Evolutionary conservation across 2,329 filamentous ascomycete genomes (phyloP).

Genomic region (Purpureocillium takamizusanense): DNA sequence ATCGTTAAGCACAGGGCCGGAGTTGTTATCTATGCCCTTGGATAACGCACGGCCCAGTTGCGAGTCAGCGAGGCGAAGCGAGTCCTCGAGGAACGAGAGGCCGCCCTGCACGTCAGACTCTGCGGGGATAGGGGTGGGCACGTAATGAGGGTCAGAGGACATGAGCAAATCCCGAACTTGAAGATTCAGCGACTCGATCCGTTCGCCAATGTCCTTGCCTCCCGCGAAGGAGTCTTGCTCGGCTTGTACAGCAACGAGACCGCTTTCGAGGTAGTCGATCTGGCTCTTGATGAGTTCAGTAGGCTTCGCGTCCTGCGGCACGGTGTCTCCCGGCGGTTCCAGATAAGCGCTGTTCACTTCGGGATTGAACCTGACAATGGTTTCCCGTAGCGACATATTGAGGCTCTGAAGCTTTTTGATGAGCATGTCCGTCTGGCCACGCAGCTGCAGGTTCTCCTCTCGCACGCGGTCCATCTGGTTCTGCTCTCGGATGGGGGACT

Average conservation of each 20-base stretch:
- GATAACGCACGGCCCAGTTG: slow-evolving; percentile 28
- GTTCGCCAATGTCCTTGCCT: slow-evolving; percentile 33
- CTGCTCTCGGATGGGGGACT: slow-evolving; percentile 47
- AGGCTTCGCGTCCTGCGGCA: slow-evolving; percentile 24
- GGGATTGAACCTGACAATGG: slow-evolving; percentile 57
- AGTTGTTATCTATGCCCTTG: slow-evolving; percentile 35
- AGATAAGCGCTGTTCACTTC: slow-evolving; percentile 37
- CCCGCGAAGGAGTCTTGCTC: slow-evolving; percentile 38
- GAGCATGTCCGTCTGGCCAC: slow-evolving; percentile 20
- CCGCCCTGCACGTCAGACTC: slow-evolving; percentile 56
- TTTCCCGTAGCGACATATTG: slow-evolving; percentile 56
- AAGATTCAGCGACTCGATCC: slow-evolving; percentile 54
- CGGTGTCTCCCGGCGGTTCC: slow-evolving; percentile 26
- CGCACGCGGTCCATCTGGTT: slow-evolving; percentile 37
- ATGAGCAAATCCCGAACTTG: slow-evolving; percentile 52
- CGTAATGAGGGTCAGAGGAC: slow-evolving; percentile 36
- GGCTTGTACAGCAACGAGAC: slow-evolving; percentile 50
- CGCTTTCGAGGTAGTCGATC: slow-evolving; percentile 62
- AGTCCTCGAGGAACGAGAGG: slow-evolving; percentile 56
- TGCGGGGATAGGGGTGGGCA: slow-evolving; percentile 48
- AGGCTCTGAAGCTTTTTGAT: slow-evolving; percentile 54
- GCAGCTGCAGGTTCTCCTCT: slow-evolving; percentile 34
- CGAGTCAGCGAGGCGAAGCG: slow-evolving; percentile 40
- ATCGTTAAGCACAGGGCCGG: slow-evolving; percentile 42
- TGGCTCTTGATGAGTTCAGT: slow-evolving; percentile 44